Evolutionary conservation across 225 moss, liverwort and hornwort genomes (phyloP).

Genomic region (Marchantia paleacea): DNA sequence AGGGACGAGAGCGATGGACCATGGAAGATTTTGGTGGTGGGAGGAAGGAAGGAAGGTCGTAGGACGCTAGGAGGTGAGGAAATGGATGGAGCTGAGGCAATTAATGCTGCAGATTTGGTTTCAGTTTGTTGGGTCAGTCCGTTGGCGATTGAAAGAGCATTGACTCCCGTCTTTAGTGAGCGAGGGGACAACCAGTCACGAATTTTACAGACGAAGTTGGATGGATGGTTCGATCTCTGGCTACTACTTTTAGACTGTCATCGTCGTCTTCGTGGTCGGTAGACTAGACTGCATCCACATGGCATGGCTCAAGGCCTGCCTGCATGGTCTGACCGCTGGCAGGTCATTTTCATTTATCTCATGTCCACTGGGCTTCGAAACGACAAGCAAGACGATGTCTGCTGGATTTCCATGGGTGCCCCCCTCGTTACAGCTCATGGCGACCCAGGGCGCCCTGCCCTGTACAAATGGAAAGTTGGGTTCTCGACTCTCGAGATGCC

Average conservation of each 20-base stretch:
- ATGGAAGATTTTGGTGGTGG: no score
- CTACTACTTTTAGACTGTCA: not conserved
- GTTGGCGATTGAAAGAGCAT: not conserved
- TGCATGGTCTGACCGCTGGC: no score
- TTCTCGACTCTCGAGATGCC: no score
- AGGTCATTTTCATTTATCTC: no score
- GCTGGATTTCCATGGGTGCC: not conserved
- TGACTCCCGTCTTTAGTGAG: not conserved
- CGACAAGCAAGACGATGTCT: not conserved
- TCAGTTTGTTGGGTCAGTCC: not conserved
- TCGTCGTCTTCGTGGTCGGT: not conserved
- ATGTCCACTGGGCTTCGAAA: not conserved
- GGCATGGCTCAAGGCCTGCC: not conserved
- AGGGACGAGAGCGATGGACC: no score
- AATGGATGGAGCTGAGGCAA: not conserved
- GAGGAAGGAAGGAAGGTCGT: no score
- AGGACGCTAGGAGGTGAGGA: no score
- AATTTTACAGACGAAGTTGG: not conserved
- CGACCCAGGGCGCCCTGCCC: no score
- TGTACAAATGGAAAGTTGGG: no score
- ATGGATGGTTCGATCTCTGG: conserved; percentile 1
- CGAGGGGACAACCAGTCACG: not conserved
- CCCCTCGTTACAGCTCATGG: not conserved
- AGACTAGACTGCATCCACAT: not conserved
- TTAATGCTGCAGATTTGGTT: not conserved